A percentile compares a stretch with the other conserved stretches of the same genome.
These are phyloP conservation scores for Lolium multiflorum DNA, from an alignment of 176 grass and related monocot genomes.

Conservation along the genomic window DNA sequence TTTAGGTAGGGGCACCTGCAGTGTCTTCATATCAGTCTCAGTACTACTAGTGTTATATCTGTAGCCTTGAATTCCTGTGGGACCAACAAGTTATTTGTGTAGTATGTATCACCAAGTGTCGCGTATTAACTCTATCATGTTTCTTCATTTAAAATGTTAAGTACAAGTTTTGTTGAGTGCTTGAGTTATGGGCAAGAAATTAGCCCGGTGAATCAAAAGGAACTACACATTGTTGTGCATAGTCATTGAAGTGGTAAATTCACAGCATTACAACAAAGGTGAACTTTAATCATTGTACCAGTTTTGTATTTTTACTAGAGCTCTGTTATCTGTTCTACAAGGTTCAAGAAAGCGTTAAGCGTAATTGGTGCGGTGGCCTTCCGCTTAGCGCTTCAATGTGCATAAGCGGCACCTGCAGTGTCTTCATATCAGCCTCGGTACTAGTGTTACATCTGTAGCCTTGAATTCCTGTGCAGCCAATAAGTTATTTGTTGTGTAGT, in stretches of 20 bases:
- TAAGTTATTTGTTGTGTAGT: constrained; percentile 4
- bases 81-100: background rate
- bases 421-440: background rate
- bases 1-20: background rate
- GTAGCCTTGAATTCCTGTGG: background rate
- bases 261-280: background rate
- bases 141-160: background rate
- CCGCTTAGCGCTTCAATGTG: no score
- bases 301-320: background rate
- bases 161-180: constrained; percentile 5
- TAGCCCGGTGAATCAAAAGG: constrained; percentile 13
- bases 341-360: no score
- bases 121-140: background rate
- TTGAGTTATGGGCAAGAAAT: background rate
- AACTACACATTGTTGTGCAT: constrained; percentile 2
- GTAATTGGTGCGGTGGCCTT: no score
- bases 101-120: background rate
- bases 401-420: background rate
- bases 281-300: background rate
- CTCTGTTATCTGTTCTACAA: background rate
- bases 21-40: background rate
- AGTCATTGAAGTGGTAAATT: background rate
- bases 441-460: background rate
- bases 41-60: background rate
- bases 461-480: constrained; percentile 1